Base-by-base conservation (phyloP, 305 asterid species). In the Solanum chacoense region DNA sequence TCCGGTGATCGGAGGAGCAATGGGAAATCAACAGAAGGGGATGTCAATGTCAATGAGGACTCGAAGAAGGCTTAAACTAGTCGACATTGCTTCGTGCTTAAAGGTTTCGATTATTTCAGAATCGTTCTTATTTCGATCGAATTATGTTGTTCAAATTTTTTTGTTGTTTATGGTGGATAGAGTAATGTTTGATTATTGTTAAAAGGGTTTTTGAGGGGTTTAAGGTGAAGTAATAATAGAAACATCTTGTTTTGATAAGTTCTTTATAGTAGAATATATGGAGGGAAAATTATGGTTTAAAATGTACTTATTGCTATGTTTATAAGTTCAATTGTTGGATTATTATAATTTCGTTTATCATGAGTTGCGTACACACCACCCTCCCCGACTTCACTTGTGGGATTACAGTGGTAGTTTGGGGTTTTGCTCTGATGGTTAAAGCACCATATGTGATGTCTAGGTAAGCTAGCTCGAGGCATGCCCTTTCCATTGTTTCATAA, bases 1-100 rank as follows among this genome's bases (percentile, higher is more conserved):
- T 65, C 91, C 75, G 87, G 86, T 42, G 89, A 88, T 32, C 18
- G 90, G 87, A 22, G 91, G 87, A 28, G 74, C 85, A 76, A 14
- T 32, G 94, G 92, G 90, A 93, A 88, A 91, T 77, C 32, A 89
- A 36, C 4, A 3, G 93, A 91, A 6, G 88, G 35, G 28, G 88
- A 83, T 35, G 85, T 45, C 63, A 80, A 63, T 65, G 91, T 29
- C 87, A 81, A 65, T 36, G 90, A 76, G 84, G 84, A 76, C 84
- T 76, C 28, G 11, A 76, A 35, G 22, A 76, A 76, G 84, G 50
- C 50, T 76, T 76, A 36, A 75, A 67, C 74, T 24, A 24, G 79
- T 16, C 7, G 24, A 31, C 20, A 77, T 77, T 77, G 84, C 85
- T 78, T 78, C 34, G 6, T 78, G 36, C 18, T 79, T 79, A 16